Percentiles rank a stretch among this genome's conserved stretches.
These are phyloP conservation scores for Neurospora pannonica DNA, from an alignment of 495 filamentous ascomycete genomes.

Conservation along the genomic window DNA sequence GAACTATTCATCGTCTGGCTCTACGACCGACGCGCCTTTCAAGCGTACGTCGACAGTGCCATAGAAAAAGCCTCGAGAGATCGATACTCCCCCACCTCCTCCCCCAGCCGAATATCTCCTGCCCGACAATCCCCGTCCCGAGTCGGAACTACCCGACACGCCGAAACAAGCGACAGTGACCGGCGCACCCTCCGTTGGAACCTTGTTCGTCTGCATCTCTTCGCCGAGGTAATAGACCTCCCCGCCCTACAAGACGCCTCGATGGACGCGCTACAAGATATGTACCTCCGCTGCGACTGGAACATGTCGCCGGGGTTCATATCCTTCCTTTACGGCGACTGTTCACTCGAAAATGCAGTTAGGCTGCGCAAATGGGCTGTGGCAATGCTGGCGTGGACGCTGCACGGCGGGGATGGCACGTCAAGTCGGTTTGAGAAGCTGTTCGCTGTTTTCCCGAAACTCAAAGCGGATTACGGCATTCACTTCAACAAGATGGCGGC, in stretches of 20 bases:
- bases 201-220: slow-evolving; percentile 37
- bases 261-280: slow-evolving; percentile 40
- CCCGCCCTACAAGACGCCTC: slow-evolving; percentile 35
- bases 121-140: background rate
- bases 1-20: slow-evolving; percentile 39
- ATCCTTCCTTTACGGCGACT: slow-evolving; percentile 34
- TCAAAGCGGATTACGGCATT: slow-evolving; percentile 31
- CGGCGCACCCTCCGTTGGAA: slow-evolving; percentile 26
- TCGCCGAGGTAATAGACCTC: slow-evolving; percentile 33
- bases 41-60: slow-evolving; percentile 28
- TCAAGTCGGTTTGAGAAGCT: slow-evolving; percentile 24
- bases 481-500: slow-evolving; percentile 34
- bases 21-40: slow-evolving; percentile 25
- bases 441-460: slow-evolving; percentile 27
- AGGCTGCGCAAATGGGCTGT: slow-evolving; percentile 39
- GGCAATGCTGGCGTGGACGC: slow-evolving; percentile 39
- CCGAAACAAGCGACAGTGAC: slow-evolving; percentile 10
- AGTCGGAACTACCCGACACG: background rate
- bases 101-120: slow-evolving; percentile 1
- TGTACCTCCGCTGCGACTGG: slow-evolving; percentile 41
- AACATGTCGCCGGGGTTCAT: slow-evolving; percentile 36
- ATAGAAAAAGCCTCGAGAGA: slow-evolving; percentile 15
- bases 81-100: slow-evolving; percentile 1
- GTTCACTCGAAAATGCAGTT: slow-evolving; percentile 29
- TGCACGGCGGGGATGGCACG: slow-evolving; percentile 17